Evolutionary conservation across 805 yeast species (phyloP).

Genomic region (Candida coquimbonensis): DNA sequence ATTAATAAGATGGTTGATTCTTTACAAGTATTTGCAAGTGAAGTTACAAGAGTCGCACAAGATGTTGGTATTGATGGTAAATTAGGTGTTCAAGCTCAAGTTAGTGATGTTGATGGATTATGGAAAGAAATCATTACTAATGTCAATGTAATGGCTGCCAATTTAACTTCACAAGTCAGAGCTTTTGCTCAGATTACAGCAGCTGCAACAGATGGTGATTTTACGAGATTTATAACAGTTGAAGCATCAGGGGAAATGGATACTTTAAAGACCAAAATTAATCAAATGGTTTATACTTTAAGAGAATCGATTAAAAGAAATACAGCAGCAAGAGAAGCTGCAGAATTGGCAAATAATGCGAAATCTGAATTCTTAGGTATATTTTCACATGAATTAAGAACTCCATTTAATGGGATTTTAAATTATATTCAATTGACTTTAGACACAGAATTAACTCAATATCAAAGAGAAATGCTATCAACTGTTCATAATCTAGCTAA

Average conservation of each 20-base stretch:
- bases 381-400: conserved; percentile 81
- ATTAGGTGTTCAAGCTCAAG: conserved; percentile 87
- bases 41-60: conserved; percentile 83
- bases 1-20: conserved; percentile 92
- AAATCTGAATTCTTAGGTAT: conserved; percentile 87
- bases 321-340: conserved; percentile 91
- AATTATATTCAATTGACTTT: conserved; percentile 88
- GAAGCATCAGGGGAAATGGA: conserved; percentile 90
- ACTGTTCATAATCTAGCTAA: conserved; percentile 86
- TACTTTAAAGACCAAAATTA: conserved; percentile 41
- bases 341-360: conserved; percentile 82
- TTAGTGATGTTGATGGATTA: conserved; percentile 80
- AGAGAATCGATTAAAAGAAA: conserved; percentile 87
- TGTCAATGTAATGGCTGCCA: conserved; percentile 89
- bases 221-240: conserved; percentile 81
- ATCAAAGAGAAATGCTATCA: conserved; percentile 85
- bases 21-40: conserved; percentile 78
- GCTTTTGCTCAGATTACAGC: conserved; percentile 92
- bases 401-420: conserved; percentile 88
- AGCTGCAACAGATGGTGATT: conserved; percentile 93
- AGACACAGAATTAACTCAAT: conserved; percentile 84
- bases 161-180: conserved; percentile 83
- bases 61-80: conserved; percentile 93
- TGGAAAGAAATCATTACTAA: conserved; percentile 91
- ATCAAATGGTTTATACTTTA: conserved; percentile 79